Percentiles rank a stretch among this genome's conserved stretches.
Conservation (phyloP, 257 asterid species). For the Solanum ossicruentum region DNA sequence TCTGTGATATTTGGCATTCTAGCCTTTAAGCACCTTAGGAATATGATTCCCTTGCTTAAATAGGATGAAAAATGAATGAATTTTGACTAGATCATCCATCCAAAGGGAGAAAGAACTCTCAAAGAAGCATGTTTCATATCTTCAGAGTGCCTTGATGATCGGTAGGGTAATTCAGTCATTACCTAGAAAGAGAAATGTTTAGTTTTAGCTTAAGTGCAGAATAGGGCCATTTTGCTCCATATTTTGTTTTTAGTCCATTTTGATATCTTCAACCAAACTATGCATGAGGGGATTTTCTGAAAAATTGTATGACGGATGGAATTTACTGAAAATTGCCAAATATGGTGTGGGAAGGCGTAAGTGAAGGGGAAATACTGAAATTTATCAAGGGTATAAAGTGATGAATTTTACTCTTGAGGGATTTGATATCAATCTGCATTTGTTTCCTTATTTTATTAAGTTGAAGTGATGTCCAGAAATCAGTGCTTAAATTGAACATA, state of each 20-base stretch:
- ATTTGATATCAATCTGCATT: neutral
- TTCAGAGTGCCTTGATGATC: neutral
- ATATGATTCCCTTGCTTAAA: neutral
- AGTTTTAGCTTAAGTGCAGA: neutral
- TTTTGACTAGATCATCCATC: neutral
- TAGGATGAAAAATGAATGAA: neutral
- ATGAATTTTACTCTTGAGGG: neutral
- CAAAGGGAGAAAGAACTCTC: neutral
- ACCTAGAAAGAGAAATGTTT: neutral
- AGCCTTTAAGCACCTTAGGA: neutral
- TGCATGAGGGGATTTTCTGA: neutral
- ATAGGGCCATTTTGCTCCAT: neutral
- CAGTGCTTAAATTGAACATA: neutral
- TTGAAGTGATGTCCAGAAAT: neutral
- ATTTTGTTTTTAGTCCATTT: neutral
- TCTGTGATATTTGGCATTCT: neutral
- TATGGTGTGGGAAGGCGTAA: neutral
- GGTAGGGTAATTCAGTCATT: neutral
- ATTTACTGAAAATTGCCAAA: neutral
- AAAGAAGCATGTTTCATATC: neutral
- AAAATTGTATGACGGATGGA: neutral
- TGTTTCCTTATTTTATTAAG: neutral
- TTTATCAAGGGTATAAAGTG: neutral
- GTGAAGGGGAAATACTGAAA: neutral
- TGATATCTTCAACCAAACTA: neutral